These are phyloP conservation scores for Takashimella koratensis DNA, from an alignment of 1,284 basidiomycete species.

Conservation along the genomic window DNA sequence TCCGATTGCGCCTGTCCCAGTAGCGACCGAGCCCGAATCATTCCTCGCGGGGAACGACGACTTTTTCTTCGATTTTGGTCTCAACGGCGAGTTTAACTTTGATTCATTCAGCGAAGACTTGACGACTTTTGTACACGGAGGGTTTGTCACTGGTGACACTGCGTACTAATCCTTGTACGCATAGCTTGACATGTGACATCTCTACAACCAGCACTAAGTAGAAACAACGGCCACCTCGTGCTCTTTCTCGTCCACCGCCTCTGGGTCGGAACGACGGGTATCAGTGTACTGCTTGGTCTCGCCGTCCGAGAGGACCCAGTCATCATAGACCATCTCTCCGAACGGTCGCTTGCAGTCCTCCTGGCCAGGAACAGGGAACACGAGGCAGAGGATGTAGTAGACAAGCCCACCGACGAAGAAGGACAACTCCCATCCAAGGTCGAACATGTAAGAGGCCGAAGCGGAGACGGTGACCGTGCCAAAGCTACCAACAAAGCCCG, in stretches of 20 bases:
- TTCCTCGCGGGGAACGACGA: too few species aligned
- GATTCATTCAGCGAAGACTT: too few species aligned
- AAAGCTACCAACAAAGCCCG: constrained; percentile 17
- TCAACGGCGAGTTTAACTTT: too few species aligned
- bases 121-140: too few species aligned
- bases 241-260: constrained; percentile 3
- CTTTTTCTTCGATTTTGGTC: too few species aligned
- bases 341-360: constrained; percentile 13
- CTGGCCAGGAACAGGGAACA: constrained; percentile 17
- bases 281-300: neutral
- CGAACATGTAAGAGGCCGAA: constrained; percentile 7
- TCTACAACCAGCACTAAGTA: constrained; percentile 1
- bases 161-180: too few species aligned
- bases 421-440: constrained; percentile 16
- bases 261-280: neutral
- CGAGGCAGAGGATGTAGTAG: constrained; percentile 12
- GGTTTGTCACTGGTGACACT: too few species aligned
- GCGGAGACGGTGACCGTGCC: constrained; percentile 14
- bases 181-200: too few species aligned
- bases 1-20: too few species aligned
- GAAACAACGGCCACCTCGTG: constrained; percentile 4
- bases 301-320: constrained; percentile 14
- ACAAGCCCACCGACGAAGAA: constrained; percentile 13
- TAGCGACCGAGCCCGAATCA: too few species aligned
- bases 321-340: constrained; percentile 13